These are phyloP conservation scores for Leccinum fallax DNA, from an alignment of 1,284 basidiomycete genomes.

Conservation along the genomic window DNA sequence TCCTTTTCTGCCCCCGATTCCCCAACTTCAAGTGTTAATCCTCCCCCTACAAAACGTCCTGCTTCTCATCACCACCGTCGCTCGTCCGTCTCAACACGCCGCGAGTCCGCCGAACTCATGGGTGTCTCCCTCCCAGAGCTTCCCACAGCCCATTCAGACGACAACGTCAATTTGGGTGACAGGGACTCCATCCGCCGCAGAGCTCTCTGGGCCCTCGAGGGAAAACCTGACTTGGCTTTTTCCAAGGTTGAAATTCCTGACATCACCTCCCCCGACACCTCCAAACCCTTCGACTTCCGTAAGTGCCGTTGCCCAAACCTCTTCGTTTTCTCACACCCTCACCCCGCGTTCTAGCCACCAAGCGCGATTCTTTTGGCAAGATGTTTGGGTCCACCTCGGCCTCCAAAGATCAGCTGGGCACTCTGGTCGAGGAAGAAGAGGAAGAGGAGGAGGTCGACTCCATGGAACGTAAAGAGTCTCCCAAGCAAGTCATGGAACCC, in stretches of 20 bases:
- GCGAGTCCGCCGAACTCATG: constrained; percentile 84
- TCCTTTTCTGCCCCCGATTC: constrained; percentile 38
- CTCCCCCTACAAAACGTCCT: constrained; percentile 52
- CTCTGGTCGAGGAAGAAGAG: constrained; percentile 79
- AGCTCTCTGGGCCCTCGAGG: constrained; percentile 78
- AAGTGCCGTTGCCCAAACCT: constrained; percentile 30
- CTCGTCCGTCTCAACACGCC: constrained; percentile 83
- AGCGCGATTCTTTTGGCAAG: constrained; percentile 79
- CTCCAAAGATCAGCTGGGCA: constrained; percentile 74
- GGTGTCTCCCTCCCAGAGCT: constrained; percentile 69
- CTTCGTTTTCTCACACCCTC: constrained; percentile 2
- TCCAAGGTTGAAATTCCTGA: constrained; percentile 82
- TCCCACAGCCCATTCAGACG: constrained; percentile 55
- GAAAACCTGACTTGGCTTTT: constrained; percentile 66
- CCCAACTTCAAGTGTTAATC: constrained; percentile 31
- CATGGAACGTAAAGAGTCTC: constrained; percentile 12
- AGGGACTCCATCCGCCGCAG: constrained; percentile 77
- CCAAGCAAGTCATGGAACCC: constrained; percentile 11
- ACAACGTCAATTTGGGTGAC: constrained; percentile 68
- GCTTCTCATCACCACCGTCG: constrained; percentile 77
- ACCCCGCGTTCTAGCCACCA: constrained; percentile 39
- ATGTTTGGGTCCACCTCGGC: constrained; percentile 57
- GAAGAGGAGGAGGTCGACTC: constrained; percentile 63
- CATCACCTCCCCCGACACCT: constrained; percentile 56
- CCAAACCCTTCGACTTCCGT: constrained; percentile 67